These are phyloP conservation scores for Aegilops longissima DNA, from an alignment of 176 grass and related monocot species.

Conservation along the genomic window DNA sequence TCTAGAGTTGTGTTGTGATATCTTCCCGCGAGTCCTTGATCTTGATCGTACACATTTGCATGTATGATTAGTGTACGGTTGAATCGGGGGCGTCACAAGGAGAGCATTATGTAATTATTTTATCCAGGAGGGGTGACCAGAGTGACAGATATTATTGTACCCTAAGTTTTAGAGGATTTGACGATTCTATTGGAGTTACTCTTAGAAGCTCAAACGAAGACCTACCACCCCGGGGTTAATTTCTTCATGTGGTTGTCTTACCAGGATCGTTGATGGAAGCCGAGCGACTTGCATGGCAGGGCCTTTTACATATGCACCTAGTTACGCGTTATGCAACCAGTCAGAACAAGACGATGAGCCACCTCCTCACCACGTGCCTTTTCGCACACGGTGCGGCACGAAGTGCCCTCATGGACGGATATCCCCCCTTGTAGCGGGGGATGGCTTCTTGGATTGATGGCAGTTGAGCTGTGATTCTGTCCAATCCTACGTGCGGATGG, in stretches of 20 bases:
- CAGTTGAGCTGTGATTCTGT: neutral
- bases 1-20: too few relatives aligned
- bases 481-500: neutral
- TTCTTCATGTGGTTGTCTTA: neutral
- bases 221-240: neutral
- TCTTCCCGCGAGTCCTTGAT: too few relatives aligned
- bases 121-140: too few relatives aligned
- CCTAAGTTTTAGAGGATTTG: too few relatives aligned
- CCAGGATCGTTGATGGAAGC: neutral
- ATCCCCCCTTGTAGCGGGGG: too few relatives aligned
- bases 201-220: neutral
- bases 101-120: too few relatives aligned
- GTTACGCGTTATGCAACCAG: neutral
- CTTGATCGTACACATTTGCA: too few relatives aligned
- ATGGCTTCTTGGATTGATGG: neutral
- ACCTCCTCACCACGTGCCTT: neutral
- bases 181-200: neutral
- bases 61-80: too few relatives aligned
- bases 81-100: too few relatives aligned
- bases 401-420: neutral
- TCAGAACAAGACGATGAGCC: neutral
- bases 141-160: too few relatives aligned
- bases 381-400: neutral
- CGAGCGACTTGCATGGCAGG: neutral
- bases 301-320: neutral